Percentiles rank a stretch among this genome's conserved stretches.
Evolutionary conservation across 1,139 yeast species (phyloP).

Genomic region (Suhomyces wounanorum): DNA sequence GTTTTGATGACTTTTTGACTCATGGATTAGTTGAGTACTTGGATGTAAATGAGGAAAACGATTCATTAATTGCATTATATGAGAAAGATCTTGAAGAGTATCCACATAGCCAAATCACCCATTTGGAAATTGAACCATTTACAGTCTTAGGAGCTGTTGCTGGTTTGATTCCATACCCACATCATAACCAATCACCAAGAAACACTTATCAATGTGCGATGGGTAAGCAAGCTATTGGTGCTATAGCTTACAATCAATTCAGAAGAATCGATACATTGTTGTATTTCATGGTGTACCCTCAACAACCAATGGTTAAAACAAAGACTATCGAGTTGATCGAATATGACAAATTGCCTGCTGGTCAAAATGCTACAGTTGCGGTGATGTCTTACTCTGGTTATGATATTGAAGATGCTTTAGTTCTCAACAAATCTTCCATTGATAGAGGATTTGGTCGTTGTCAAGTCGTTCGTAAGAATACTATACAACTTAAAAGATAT

Average conservation of each 20-base stretch:
- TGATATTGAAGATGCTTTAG: constrained; percentile 99
- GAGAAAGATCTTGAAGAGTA: constrained; percentile 55
- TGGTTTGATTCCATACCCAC: constrained; percentile 98
- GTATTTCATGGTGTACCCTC: constrained; percentile 96
- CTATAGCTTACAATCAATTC: constrained; percentile 95
- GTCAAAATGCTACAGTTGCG: constrained; percentile 98
- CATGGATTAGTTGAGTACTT: constrained; percentile 91
- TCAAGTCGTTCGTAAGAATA: constrained; percentile 93
- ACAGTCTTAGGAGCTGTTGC: constrained; percentile 98
- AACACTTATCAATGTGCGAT: constrained; percentile 98
- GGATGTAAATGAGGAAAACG: constrained; percentile 98
- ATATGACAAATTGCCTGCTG: constrained; percentile 96
- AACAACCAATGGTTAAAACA: constrained; percentile 98
- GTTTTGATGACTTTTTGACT: constrained; percentile 83
- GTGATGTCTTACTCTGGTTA: constrained; percentile 99
- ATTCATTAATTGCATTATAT: constrained; percentile 87
- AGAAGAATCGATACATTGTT: constrained; percentile 91
- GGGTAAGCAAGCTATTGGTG: constrained; percentile 99
- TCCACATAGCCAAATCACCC: constrained; percentile 55
- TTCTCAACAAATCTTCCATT: constrained; percentile 84
- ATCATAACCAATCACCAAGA: constrained; percentile 99
- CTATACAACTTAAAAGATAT: constrained; percentile 84
- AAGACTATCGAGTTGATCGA: constrained; percentile 94
- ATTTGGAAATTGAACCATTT: constrained; percentile 94
- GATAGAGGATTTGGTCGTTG: constrained; percentile 99